Percentiles rank a stretch among this genome's conserved stretches.
Conservation (phyloP, 371 early-diverging fungal genomes). For the Enterospora canceri region DNA sequence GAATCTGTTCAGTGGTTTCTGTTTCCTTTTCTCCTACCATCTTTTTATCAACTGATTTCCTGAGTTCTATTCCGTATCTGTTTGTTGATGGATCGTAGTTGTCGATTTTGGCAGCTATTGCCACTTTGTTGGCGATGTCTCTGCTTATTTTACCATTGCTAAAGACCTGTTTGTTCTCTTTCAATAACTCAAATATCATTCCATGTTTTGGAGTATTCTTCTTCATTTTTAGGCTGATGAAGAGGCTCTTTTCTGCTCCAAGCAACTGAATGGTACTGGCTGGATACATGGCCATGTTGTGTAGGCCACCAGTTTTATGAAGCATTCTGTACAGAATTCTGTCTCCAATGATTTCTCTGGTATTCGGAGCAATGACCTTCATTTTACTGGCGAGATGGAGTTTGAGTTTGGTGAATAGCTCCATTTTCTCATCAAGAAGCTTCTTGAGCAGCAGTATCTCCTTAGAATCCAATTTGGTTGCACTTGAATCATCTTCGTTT, state of each 20-base stretch:
- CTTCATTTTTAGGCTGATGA: conserved; percentile 83
- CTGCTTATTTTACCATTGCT: conserved; percentile 94
- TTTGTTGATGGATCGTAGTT: conserved; percentile 71
- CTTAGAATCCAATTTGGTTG: not conserved
- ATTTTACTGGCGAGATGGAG: conserved; percentile 80
- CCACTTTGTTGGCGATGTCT: conserved; percentile 88
- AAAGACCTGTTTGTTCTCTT: conserved; percentile 60
- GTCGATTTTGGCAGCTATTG: conserved; percentile 88
- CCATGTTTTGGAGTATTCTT: conserved; percentile 93
- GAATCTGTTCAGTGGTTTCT: not conserved
- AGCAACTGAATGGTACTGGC: conserved; percentile 92
- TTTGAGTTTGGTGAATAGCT: conserved; percentile 75
- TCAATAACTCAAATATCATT: conserved; percentile 65
- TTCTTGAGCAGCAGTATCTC: conserved; percentile 11
- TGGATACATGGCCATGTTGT: conserved; percentile 84
- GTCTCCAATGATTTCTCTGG: conserved; percentile 85
- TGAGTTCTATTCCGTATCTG: conserved; percentile 82
- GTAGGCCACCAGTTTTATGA: conserved; percentile 81
- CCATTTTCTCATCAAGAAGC: conserved; percentile 17
- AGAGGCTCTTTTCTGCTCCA: conserved; percentile 94
- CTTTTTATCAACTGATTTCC: conserved; percentile 82
- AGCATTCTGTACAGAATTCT: conserved; percentile 82
- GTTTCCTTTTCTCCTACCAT: conserved; percentile 68
- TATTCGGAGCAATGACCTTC: conserved; percentile 86
- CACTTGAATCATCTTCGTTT: not conserved